Conservation (phyloP, 306 rosid genomes). For the Castanea sativa region DNA sequence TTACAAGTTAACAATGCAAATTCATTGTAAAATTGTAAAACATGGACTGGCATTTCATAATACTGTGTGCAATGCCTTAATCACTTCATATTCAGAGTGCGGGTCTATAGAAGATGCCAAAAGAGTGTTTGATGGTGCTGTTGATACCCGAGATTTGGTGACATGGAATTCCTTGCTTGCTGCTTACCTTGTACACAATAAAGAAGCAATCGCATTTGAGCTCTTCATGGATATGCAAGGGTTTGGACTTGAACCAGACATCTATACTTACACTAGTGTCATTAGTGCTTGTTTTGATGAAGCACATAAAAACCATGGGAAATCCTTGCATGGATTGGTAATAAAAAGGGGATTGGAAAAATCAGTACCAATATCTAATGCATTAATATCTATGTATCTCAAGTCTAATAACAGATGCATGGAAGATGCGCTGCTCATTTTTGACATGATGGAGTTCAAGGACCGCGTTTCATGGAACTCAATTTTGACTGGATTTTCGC, state of each 20-base stretch:
- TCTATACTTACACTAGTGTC: constrained; percentile 68
- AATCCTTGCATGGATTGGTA: constrained; percentile 64
- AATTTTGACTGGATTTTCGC: constrained; percentile 70
- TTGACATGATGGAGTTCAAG: constrained; percentile 48
- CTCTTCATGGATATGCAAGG: constrained; percentile 59
- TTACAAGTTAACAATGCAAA: constrained; percentile 40
- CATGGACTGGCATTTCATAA: constrained; percentile 48
- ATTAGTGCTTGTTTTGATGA: constrained; percentile 50
- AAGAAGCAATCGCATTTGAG: constrained; percentile 50
- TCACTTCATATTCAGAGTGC: constrained; percentile 73
- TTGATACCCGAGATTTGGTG: constrained; percentile 49
- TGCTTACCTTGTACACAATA: constrained; percentile 54
- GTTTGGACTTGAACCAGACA: constrained; percentile 67
- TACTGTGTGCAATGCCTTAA: constrained; percentile 60
- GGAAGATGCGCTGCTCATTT: constrained; percentile 55
- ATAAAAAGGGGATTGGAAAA: constrained; percentile 64
- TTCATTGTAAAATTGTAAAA: constrained; percentile 64
- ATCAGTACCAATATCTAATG: constrained; percentile 65
- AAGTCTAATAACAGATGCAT: constrained; percentile 46
- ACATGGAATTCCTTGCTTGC: constrained; percentile 82
- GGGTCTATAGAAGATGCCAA: constrained; percentile 60
- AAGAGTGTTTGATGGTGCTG: constrained; percentile 51
- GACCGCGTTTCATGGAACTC: constrained; percentile 82
- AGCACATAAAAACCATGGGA: constrained; percentile 41
- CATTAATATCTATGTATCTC: constrained; percentile 75